A percentile compares a stretch with the other conserved stretches of the same genome.
phyloP scores from a whole-genome alignment of 768 basidiomycete genomes.

The Termitomyces sp. region DNA sequence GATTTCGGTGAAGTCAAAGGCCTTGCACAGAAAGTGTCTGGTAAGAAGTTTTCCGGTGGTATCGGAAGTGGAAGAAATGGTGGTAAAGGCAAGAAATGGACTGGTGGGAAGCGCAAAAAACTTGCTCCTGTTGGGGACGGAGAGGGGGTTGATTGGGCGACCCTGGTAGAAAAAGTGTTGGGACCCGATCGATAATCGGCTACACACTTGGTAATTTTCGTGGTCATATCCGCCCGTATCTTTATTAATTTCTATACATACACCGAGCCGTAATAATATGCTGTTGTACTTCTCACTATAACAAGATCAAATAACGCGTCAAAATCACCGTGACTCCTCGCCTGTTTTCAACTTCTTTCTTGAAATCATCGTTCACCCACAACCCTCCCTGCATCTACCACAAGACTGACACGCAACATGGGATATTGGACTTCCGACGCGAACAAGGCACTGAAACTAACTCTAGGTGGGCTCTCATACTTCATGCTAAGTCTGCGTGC shows the following conservation, averaged over 20 bases:
- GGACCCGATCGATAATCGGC: constrained; percentile 7
- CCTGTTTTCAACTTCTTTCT: not conserved
- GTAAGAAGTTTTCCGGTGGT: constrained; percentile 33
- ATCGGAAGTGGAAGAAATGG: constrained; percentile 17
- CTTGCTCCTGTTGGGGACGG: constrained; percentile 27
- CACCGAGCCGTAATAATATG: not conserved
- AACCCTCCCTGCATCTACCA: not conserved
- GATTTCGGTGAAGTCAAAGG: constrained; percentile 69
- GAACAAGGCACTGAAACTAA: constrained; percentile 70
- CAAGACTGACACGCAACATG: constrained; percentile 22
- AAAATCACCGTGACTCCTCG: constrained; percentile 4
- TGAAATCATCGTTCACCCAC: not conserved
- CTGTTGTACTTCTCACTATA: not conserved
- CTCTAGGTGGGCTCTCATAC: constrained; percentile 51
- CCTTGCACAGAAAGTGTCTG: constrained; percentile 50
- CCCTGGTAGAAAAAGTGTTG: constrained; percentile 29
- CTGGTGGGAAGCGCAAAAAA: not conserved
- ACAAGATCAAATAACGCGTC: constrained; percentile 18
- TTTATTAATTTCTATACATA: not conserved
- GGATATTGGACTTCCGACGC: constrained; percentile 76
- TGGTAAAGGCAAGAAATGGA: constrained; percentile 14
- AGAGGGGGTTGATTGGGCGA: constrained; percentile 38
- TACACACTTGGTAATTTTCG: not conserved
- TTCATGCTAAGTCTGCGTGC: not conserved
- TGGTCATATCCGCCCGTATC: not conserved